phyloP scores from a whole-genome alignment of 306 rosid species.

The Glycine tomentella region DNA sequence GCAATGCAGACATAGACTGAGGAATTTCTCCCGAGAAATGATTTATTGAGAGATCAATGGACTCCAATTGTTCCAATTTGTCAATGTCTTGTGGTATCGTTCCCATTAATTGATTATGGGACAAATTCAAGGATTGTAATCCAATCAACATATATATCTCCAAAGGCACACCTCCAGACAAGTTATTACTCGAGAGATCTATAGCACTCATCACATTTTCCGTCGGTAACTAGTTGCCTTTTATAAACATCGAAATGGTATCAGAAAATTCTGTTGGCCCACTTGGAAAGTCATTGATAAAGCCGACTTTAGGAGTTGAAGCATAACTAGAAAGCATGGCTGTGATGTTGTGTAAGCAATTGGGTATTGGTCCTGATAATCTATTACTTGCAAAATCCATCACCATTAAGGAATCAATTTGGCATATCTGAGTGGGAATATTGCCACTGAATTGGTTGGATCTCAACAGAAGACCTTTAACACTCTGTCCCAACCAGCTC shows the following conservation, averaged over 20 bases:
- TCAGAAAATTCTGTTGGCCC: too few species aligned
- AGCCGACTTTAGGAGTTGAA: not conserved
- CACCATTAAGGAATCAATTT: conserved; percentile 13
- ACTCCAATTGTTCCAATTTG: conserved; percentile 16
- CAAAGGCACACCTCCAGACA: conserved; percentile 42
- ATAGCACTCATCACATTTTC: too few species aligned
- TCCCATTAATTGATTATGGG: conserved; percentile 47
- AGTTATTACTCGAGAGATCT: conserved; percentile 29
- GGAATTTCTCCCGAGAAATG: conserved; percentile 44
- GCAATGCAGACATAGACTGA: conserved; percentile 28
- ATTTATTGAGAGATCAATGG: conserved; percentile 48
- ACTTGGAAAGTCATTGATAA: too few species aligned
- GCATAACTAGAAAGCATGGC: not conserved
- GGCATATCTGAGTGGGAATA: conserved; percentile 5
- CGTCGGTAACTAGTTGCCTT: too few species aligned
- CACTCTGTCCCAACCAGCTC: not conserved
- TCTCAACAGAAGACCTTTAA: not conserved
- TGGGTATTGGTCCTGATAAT: not conserved
- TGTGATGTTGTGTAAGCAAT: too few species aligned
- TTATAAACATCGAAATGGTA: too few species aligned
- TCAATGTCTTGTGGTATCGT: conserved; percentile 43
- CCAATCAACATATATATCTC: not conserved
- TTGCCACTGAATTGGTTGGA: conserved; percentile 36
- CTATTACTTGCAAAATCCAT: conserved; percentile 27
- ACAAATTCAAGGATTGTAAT: conserved; percentile 46